Evolutionary conservation across 1,139 yeast genomes (phyloP), one percentile per base, ranked within the genome.

Genomic region (Wickerhamomyces sp.): DNA sequence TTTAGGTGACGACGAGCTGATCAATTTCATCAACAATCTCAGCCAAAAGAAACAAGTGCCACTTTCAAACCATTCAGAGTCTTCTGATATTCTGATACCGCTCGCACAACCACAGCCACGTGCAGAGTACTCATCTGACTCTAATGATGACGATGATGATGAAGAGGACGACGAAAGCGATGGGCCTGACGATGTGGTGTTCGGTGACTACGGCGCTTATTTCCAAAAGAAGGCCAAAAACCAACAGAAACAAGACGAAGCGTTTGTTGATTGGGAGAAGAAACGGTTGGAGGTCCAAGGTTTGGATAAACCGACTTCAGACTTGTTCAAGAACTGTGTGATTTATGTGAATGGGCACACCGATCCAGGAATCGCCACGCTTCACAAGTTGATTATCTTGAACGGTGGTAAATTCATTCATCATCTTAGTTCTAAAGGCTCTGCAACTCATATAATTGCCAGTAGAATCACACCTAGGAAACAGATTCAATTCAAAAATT

Each of bases 281-380:
- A 58, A 65, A 35, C 56, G 75, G 23, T 55, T 68, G 13, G 49
- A 40, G 24, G 29, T 42, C 24, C 39, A 38, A 28, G 44, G 42
- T 1, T 36, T 33, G 12, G 35, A 35, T 6, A 33, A 35, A 12
- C 16, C 37, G 40, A 23, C 38, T n/a, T 54, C 64, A 0, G 66
- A 64, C 1, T 61, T 88, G 0, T 88, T 91, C 52, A 50, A 59
- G 34, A 77, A 71, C 3, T 84, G 91, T 54, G 60, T 66, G 1
- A 68, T 89, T 5, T 78, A 81, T 54, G 87, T 91, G 16, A 89
- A 88, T 52, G 98, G 98, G 0, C 78, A 82, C 51, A 91, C 97
- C 0, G 61, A 61, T 4, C 96, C 97, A 0, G 77, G 91, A 6
- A 70, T 87, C 13, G 65, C 72, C 32, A 84, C 78, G 44, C 64